A percentile compares a stretch with the other conserved stretches of the same genome.
Conservation (phyloP, 441 rosid species). For the Capsella rubella region DNA sequence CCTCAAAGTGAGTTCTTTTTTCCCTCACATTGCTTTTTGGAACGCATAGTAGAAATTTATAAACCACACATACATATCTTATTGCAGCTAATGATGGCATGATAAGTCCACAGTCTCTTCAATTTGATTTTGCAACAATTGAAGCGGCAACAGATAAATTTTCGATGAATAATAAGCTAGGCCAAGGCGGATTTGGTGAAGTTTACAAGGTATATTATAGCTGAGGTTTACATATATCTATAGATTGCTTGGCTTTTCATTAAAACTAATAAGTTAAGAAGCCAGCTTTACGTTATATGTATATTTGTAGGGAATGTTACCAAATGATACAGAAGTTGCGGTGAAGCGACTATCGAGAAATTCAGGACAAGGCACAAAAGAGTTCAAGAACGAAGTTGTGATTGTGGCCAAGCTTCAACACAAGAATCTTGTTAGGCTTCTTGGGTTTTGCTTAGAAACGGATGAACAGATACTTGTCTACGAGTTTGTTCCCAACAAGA, state of each 20-base stretch:
- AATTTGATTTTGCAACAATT: constrained; percentile 44
- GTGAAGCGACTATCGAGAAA: constrained; percentile 47
- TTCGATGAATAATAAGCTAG: constrained; percentile 44
- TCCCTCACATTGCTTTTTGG: background rate
- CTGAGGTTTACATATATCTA: background rate
- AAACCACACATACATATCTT: background rate
- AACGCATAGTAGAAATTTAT: background rate
- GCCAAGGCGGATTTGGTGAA: constrained; percentile 55
- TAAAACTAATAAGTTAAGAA: background rate
- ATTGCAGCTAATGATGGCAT: constrained; percentile 31
- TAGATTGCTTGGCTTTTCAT: background rate
- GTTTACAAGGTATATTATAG: constrained; percentile 48
- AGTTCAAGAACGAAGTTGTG: constrained; percentile 60
- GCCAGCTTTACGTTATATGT: background rate
- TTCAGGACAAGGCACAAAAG: constrained; percentile 54
- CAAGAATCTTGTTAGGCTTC: constrained; percentile 53
- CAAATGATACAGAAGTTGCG: constrained; percentile 49
- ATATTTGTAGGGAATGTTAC: constrained; percentile 49
- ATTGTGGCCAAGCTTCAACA: constrained; percentile 60
- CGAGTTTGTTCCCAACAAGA: constrained; percentile 53
- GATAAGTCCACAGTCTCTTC: constrained; percentile 44
- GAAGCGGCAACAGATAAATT: constrained; percentile 48
- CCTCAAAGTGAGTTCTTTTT: constrained; percentile 7
- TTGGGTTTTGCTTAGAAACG: constrained; percentile 49
- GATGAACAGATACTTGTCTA: constrained; percentile 52